A percentile compares a stretch with the other conserved stretches of the same genome.
Conservation (phyloP, 768 basidiomycete genomes). For the Collybia mongolica region DNA sequence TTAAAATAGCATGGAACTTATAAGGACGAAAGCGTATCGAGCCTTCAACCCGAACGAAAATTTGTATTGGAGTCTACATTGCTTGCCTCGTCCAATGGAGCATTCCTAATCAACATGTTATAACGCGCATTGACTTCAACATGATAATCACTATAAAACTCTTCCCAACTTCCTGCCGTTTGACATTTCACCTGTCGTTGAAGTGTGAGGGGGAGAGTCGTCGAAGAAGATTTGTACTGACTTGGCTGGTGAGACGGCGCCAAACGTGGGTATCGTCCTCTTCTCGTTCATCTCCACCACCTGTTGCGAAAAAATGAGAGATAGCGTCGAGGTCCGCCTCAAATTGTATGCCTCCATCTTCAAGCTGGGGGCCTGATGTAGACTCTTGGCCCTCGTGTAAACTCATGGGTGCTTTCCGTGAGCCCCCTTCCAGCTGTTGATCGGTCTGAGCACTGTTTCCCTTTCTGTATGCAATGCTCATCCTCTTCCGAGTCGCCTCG, state of each 20-base stretch:
- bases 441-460: conserved; percentile 16
- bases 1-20: too few species aligned
- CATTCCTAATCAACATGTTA: conserved; percentile 19
- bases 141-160: conserved; percentile 47
- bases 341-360: conserved; percentile 5
- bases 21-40: too few species aligned
- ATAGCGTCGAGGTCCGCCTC: conserved; percentile 51
- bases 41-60: not conserved
- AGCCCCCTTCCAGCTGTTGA: not conserved
- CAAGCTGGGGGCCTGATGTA: not conserved
- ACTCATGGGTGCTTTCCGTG: not conserved
- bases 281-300: conserved; percentile 37
- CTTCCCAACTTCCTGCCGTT: conserved; percentile 45
- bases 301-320: conserved; percentile 52
- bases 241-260: conserved; percentile 46
- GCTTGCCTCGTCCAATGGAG: conserved; percentile 4
- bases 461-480: conserved; percentile 52
- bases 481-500: conserved; percentile 47
- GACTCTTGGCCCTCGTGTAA: not conserved
- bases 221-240: conserved; percentile 20
- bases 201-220: not conserved
- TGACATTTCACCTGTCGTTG: conserved; percentile 34
- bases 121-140: conserved; percentile 41
- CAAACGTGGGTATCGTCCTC: conserved; percentile 45
- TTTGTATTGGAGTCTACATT: not conserved